phyloP scores from a whole-genome alignment of 2,329 filamentous ascomycete species.

The Penicillium crustosum region DNA sequence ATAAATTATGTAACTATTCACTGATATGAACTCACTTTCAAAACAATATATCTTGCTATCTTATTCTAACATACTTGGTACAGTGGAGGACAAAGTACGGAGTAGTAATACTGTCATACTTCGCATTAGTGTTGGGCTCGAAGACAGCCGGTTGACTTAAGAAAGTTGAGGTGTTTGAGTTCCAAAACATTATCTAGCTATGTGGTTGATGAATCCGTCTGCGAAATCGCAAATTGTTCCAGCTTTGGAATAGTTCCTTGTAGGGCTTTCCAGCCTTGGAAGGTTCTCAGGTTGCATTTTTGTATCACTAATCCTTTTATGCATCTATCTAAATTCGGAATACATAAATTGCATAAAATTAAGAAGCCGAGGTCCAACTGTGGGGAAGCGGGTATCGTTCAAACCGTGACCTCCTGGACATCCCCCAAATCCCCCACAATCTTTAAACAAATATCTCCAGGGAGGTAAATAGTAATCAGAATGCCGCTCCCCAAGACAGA shows the following conservation, averaged over 20 bases:
- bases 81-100: too few species aligned
- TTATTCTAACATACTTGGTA: too few species aligned
- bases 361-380: constrained; percentile 21
- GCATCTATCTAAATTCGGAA: neutral
- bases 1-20: neutral
- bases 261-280: too few species aligned
- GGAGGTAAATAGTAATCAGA: neutral
- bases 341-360: neutral
- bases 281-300: neutral
- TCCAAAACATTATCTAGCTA: too few species aligned
- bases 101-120: too few species aligned
- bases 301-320: neutral
- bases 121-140: too few species aligned
- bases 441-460: neutral
- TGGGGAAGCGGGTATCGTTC: constrained; percentile 19
- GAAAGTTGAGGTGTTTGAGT: too few species aligned
- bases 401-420: neutral
- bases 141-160: too few species aligned
- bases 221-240: neutral
- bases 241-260: neutral
- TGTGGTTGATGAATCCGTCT: too few species aligned
- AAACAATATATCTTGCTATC: too few species aligned
- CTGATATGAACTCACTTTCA: too few species aligned
- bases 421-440: neutral
- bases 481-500: constrained; percentile 72